Base-by-base conservation (phyloP, 805 yeast species). In the Phaffomyces antillensis region DNA sequence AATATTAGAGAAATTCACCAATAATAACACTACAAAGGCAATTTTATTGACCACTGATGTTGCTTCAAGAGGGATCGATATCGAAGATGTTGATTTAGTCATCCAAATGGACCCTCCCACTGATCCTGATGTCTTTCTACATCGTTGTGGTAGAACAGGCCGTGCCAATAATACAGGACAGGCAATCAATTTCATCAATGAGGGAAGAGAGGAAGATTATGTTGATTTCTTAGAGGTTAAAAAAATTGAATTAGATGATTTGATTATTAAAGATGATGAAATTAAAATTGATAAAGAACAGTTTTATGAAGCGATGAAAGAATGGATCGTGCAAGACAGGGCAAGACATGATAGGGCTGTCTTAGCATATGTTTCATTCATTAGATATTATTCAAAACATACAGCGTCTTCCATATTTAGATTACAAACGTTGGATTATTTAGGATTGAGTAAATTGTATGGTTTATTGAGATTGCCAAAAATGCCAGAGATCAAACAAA, bases 21-120 rank as follows among this genome's bases (percentile, higher is more conserved):
- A 31, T 5, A 37, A 46, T 23, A 48, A 56, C 5, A 56, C 60
- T 8, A 63, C 65, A 3, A 81, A 79, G 51, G 70, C 81, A 10
- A 77, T 91, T 0, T 64, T 93, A 23, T 68, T 93, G 64, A 89
- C 99, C 2, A 93, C 99, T 0, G 99, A 93, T 70, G 96, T 93
- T n/a, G 97, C 99, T 0, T 96, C 98, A 0, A 75, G 99, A 59
- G 99, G 99, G 37, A 77, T 93, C 20, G 99, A 93, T 67, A 83
- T 93, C 26, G 95, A 96, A 0, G 93, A 90, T 43, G 97, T 93
- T 10, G 98, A 93, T 58, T 65, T 90, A 24, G 98, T 91, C 4
- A 67, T 93, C n/a, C 99, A 93, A 60, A 54, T 91, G 23, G 98
- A 93, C 52, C 96, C 98, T 2, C 99, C 99, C 1, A 80, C 88